Conservation (phyloP, 2,329 filamentous ascomycete species). For the Cladophialophora carrionii region DNA sequence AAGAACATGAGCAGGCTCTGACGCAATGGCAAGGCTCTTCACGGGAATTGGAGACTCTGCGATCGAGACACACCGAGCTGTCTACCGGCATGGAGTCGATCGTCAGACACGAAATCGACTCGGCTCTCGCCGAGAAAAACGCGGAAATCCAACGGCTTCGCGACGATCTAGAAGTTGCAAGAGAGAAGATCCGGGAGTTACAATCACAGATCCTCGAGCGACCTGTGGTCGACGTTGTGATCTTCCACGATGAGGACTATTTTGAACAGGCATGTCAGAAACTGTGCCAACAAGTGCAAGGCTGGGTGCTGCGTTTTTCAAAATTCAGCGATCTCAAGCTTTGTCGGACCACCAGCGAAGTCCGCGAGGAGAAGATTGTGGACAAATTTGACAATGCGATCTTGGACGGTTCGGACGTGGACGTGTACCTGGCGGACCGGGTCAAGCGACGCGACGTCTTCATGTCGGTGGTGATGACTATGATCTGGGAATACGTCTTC, state of each 20-base stretch:
- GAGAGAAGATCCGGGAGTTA: slow-evolving; percentile 62
- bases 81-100: slow-evolving; percentile 66
- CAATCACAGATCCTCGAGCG: slow-evolving; percentile 60
- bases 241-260: slow-evolving; percentile 85
- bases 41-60: slow-evolving; percentile 70
- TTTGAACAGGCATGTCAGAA: slow-evolving; percentile 93
- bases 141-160: slow-evolving; percentile 78
- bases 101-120: slow-evolving; percentile 63
- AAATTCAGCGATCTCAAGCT: slow-evolving; percentile 93
- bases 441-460: slow-evolving; percentile 89
- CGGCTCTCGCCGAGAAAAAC: slow-evolving; percentile 77
- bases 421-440: slow-evolving; percentile 82
- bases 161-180: slow-evolving; percentile 73
- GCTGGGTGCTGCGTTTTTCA: slow-evolving; percentile 97
- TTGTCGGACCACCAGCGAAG: slow-evolving; percentile 79
- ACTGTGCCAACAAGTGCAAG: slow-evolving; percentile 91
- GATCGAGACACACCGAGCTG: slow-evolving; percentile 64
- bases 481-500: slow-evolving; percentile 99
- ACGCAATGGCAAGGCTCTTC: slow-evolving; percentile 62
- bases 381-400: slow-evolving; percentile 93
- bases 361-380: slow-evolving; percentile 89
- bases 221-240: slow-evolving; percentile 70
- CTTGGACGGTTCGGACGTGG: slow-evolving; percentile 90
- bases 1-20: slow-evolving; percentile 62
- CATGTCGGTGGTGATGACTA: slow-evolving; percentile 98